Percentiles rank a stretch among this genome's conserved stretches.
Conservation (phyloP, 345 rosid species). For the Citrus maxima region DNA sequence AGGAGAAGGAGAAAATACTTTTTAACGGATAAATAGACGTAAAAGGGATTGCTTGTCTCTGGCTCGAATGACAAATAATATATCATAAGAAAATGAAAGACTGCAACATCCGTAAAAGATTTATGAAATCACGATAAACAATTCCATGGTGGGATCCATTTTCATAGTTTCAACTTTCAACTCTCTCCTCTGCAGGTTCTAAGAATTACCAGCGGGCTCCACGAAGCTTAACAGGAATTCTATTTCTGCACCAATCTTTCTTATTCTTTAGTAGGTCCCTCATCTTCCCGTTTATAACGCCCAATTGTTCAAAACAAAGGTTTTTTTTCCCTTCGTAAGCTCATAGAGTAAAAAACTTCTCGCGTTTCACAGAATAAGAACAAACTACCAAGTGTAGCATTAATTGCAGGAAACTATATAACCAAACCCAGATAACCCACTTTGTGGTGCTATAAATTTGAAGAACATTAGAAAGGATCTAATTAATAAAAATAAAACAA, state of each 20-base stretch:
- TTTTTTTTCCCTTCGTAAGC: too few species aligned
- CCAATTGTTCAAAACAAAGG: too few species aligned
- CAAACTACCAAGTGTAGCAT: too few species aligned
- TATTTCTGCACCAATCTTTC: not conserved
- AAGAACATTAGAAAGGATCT: too few species aligned
- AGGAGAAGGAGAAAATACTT: not conserved
- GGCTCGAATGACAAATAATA: not conserved
- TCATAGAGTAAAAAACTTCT: too few species aligned
- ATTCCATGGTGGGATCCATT: constrained; percentile 12
- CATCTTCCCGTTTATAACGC: too few species aligned
- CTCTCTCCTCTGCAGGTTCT: constrained; percentile 1
- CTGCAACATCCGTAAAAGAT: not conserved
- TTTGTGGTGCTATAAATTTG: too few species aligned
- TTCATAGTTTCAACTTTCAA: not conserved
- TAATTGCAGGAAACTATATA: too few species aligned
- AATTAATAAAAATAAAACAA: too few species aligned
- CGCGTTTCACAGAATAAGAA: too few species aligned
- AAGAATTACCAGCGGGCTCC: not conserved
- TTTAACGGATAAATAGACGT: not conserved
- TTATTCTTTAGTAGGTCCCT: not conserved
- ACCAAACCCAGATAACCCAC: too few species aligned
- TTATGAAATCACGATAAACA: not conserved
- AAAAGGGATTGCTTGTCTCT: constrained; percentile 24
- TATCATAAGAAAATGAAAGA: not conserved
- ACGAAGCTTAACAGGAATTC: not conserved